A percentile compares a stretch with the other conserved stretches of the same genome.
Conservation (phyloP, 441 rosid genomes). For the Lepidium campestre region DNA sequence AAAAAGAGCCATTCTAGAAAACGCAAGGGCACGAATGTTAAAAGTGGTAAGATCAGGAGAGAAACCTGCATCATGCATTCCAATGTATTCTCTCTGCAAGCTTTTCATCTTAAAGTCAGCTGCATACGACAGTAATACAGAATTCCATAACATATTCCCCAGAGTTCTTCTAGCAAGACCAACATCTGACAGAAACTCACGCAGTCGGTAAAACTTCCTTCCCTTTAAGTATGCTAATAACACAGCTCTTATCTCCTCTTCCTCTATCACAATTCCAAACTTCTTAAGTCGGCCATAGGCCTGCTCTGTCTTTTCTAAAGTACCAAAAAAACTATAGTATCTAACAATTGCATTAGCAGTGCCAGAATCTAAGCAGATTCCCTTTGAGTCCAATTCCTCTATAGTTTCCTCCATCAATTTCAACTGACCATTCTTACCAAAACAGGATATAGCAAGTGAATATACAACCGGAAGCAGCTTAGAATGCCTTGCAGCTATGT, state of each 20-base stretch:
- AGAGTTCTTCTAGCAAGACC: conserved; percentile 57
- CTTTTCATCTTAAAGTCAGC: conserved; percentile 79
- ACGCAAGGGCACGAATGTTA: conserved; percentile 62
- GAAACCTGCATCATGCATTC: conserved; percentile 56
- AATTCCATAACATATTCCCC: conserved; percentile 71
- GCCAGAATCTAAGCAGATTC: conserved; percentile 38
- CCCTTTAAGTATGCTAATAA: conserved; percentile 44
- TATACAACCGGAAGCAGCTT: conserved; percentile 33
- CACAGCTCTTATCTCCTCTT: conserved; percentile 56
- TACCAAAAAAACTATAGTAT: conserved; percentile 52
- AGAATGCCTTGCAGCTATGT: conserved; percentile 34
- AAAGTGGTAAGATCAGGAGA: conserved; percentile 65
- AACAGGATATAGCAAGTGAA: conserved; percentile 53
- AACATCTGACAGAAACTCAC: conserved; percentile 54
- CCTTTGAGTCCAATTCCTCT: conserved; percentile 42
- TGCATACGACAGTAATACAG: conserved; percentile 59
- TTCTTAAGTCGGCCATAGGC: conserved; percentile 54
- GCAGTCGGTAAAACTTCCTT: conserved; percentile 45
- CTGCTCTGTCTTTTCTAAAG: conserved; percentile 53
- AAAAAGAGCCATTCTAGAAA: conserved; percentile 66
- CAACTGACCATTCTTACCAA: conserved; percentile 61
- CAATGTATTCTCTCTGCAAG: conserved; percentile 68
- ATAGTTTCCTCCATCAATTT: conserved; percentile 53
- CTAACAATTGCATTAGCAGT: conserved; percentile 49
- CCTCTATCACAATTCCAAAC: conserved; percentile 49